These are phyloP conservation scores for Tricholoma furcatifolium DNA, from an alignment of 768 basidiomycete genomes.

Conservation along the genomic window DNA sequence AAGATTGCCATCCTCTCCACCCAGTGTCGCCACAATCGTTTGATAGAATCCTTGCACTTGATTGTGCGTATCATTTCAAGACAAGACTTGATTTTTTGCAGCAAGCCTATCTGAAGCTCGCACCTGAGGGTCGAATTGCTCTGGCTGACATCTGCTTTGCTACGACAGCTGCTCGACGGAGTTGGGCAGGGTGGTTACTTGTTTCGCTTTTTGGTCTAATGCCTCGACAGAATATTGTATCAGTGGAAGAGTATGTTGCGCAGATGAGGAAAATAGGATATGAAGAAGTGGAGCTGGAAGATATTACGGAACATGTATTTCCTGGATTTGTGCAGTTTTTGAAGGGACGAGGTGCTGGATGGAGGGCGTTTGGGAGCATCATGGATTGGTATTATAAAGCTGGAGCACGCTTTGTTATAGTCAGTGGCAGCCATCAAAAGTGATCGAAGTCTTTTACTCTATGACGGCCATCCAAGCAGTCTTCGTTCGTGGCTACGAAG, in stretches of 20 bases:
- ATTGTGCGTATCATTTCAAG: conserved; percentile 70
- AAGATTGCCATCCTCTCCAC: conserved; percentile 42
- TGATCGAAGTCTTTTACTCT: conserved; percentile 6
- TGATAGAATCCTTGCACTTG: conserved; percentile 56
- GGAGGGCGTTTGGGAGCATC: conserved; percentile 41
- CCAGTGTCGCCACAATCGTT: conserved; percentile 32
- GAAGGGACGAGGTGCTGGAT: conserved; percentile 36
- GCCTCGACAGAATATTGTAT: conserved; percentile 49
- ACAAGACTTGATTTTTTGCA: conserved; percentile 50
- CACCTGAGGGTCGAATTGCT: conserved; percentile 50
- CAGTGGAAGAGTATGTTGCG: conserved; percentile 40
- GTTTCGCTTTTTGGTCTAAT: conserved; percentile 38
- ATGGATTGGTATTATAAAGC: conserved; percentile 33
- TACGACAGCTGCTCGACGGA: conserved; percentile 21
- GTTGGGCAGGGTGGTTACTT: conserved; percentile 22
- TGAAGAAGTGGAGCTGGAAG: conserved; percentile 50
- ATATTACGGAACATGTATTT: conserved; percentile 57
- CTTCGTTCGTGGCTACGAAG: conserved; percentile 66
- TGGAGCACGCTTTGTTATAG: conserved; percentile 52
- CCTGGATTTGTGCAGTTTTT: conserved; percentile 55
- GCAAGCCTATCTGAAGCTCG: conserved; percentile 46
- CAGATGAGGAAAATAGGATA: conserved; percentile 51
- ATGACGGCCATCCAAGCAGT: conserved; percentile 81
- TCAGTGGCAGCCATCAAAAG: conserved; percentile 28
- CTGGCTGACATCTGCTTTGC: conserved; percentile 64